These are phyloP conservation scores for Leptoxyphium fumago DNA, from an alignment of 2,329 filamentous ascomycete species.

Conservation along the genomic window DNA sequence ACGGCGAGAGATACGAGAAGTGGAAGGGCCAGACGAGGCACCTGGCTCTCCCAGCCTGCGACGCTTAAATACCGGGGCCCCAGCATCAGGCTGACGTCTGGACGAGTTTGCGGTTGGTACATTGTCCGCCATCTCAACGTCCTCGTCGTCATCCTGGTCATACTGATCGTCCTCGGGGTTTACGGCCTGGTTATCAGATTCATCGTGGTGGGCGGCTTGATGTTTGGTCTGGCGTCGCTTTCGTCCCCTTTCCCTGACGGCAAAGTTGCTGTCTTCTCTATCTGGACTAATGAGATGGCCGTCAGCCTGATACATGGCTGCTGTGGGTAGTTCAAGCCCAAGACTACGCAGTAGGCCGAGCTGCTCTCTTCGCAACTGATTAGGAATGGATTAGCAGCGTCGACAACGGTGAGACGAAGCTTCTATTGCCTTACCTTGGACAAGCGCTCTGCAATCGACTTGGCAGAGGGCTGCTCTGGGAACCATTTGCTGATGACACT, in stretches of 20 bases:
- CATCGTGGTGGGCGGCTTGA: too few relatives aligned
- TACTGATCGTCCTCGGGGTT: too few relatives aligned
- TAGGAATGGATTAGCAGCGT: neutral
- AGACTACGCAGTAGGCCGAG: neutral
- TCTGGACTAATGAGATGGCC: neutral
- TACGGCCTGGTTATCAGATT: too few relatives aligned
- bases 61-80: too few relatives aligned
- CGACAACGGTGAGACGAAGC: neutral
- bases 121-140: too few relatives aligned
- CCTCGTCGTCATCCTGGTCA: too few relatives aligned
- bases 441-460: constrained; percentile 7
- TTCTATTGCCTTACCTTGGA: constrained; percentile 6
- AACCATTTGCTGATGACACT: constrained; percentile 3
- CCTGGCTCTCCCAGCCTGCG: too few relatives aligned
- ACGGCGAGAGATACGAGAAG: too few relatives aligned
- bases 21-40: too few relatives aligned
- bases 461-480: constrained; percentile 4
- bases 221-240: too few relatives aligned
- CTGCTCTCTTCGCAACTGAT: neutral
- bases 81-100: too few relatives aligned
- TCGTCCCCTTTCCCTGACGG: neutral
- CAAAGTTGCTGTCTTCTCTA: neutral
- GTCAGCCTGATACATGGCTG: neutral
- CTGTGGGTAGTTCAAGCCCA: neutral
- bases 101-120: too few relatives aligned